Percentiles rank a stretch among this genome's conserved stretches.
phyloP scores from a whole-genome alignment of 2,329 filamentous ascomycete species.

The Whalleya microplaca region DNA sequence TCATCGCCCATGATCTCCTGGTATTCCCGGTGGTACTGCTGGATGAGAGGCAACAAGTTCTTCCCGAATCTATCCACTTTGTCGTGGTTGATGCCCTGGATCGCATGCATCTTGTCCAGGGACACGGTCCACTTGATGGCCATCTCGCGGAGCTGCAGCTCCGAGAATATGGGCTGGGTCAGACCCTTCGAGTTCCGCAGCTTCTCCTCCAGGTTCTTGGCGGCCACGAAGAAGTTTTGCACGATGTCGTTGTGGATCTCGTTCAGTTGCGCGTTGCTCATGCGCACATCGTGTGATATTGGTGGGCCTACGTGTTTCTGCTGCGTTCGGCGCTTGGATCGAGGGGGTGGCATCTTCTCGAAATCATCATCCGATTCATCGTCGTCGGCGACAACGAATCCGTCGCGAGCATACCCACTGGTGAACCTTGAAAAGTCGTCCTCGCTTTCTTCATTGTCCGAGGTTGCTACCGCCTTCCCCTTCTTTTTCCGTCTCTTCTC shows the following conservation, averaged over 20 bases:
- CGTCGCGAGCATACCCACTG: slow-evolving; percentile 50
- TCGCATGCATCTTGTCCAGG: slow-evolving; percentile 63
- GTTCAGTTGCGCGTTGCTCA: slow-evolving; percentile 52
- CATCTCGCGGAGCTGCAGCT: slow-evolving; percentile 73
- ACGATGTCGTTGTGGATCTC: slow-evolving; percentile 67
- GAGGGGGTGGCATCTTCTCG: slow-evolving; percentile 42
- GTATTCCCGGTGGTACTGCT: slow-evolving; percentile 51
- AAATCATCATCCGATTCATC: slow-evolving; percentile 52
- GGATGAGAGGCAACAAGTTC: slow-evolving; percentile 63
- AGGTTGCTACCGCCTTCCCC: slow-evolving; percentile 37
- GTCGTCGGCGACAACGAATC: slow-evolving; percentile 42
- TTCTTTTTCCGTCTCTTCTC: slow-evolving; percentile 41
- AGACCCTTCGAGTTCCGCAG: slow-evolving; percentile 64
- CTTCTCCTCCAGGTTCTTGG: slow-evolving; percentile 61
- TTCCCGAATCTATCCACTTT: slow-evolving; percentile 66
- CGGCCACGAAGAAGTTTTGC: slow-evolving; percentile 66
- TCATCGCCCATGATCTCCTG: slow-evolving; percentile 51
- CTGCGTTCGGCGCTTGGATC: slow-evolving; percentile 42
- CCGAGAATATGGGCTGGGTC: slow-evolving; percentile 66
- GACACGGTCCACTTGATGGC: slow-evolving; percentile 68
- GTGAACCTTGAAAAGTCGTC: slow-evolving; percentile 36
- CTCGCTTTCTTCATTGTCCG: slow-evolving; percentile 43
- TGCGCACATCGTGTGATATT: slow-evolving; percentile 59
- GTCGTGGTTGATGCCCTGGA: slow-evolving; percentile 64
- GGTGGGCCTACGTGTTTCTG: slow-evolving; percentile 55